Base-by-base conservation (phyloP, 148 eudicot genomes). In the Fagopyrum tataricum region DNA sequence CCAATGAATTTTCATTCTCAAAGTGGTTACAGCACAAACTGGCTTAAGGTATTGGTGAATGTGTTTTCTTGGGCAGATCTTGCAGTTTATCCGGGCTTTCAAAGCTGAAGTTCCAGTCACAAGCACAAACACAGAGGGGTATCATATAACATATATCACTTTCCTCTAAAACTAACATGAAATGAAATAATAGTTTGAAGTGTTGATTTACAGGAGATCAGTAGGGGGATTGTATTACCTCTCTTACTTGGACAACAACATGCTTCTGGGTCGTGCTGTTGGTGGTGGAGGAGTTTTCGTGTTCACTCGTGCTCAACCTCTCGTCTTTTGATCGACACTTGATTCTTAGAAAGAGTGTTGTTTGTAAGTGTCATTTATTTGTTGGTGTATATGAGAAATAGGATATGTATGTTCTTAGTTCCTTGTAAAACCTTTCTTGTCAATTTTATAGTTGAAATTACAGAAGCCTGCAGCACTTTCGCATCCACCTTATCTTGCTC, bases 181-280 rank as follows among this genome's bases (percentile, higher is more conserved):
- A 3, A 31, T 31, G 49, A 21, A 17, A 61, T 44, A 10, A 43
- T 13, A 4, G 44, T 43, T 20, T 58, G 4, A 74, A n/a, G 20
- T 59, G 70, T 41, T 58, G 11, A 70, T 67, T 67, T 76, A 70
- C 84, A 91, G 98, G 83, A 88, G 79, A 44, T 76, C 88, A 21
- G 90, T 86, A 0, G 98, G 98, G 73, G 98, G 98, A 75, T 52
- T 95, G 59, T 91, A 95, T 78, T 90, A 95, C 80, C 89, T 95
- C 31, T 95, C 98, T 0, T 95, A 88, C 81, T 81, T 90, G 41
- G 98, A 95, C 72, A 77, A 81, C 68, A 81, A 91, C 81, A 91
- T 95, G 96, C 96, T 95, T 59, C 18, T 95, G 76, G 98, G 98
- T 7, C 97, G 98, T 5, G 85, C 97, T 52, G 91, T 83, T 72